A percentile compares a stretch with the other conserved stretches of the same genome.
Conservation (phyloP, 495 filamentous ascomycete genomes). For the Lepidopterella palustris region DNA sequence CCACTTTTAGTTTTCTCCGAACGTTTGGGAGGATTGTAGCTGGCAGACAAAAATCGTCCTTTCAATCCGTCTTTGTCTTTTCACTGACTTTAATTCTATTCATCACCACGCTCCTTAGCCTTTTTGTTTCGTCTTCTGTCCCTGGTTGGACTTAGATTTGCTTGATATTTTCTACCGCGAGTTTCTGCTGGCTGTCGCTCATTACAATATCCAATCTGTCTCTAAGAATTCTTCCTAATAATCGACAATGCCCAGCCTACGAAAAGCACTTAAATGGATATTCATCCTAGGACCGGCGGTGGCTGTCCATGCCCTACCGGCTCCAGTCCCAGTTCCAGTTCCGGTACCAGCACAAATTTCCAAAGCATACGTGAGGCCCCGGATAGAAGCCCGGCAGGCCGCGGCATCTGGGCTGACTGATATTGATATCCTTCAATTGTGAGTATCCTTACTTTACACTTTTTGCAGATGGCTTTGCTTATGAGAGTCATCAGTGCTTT, state of each 20-base stretch:
- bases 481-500: constrained; percentile 44
- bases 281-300: constrained; percentile 19
- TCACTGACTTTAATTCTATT: constrained; percentile 16
- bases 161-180: constrained; percentile 17
- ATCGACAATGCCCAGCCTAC: constrained; percentile 30
- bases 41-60: constrained; percentile 19
- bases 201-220: background rate
- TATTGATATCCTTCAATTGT: constrained; percentile 68
- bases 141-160: constrained; percentile 31
- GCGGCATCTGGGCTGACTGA: constrained; percentile 50
- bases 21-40: constrained; percentile 25
- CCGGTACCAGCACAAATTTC: background rate
- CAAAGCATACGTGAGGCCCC: background rate
- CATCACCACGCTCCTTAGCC: constrained; percentile 20
- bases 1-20: constrained; percentile 19
- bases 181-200: constrained; percentile 17
- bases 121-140: constrained; percentile 17
- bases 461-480: constrained; percentile 10
- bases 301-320: constrained; percentile 9
- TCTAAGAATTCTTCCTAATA: constrained; percentile 12
- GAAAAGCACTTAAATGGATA: constrained; percentile 17
- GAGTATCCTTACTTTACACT: constrained; percentile 28
- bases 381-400: constrained; percentile 11
- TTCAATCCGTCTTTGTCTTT: constrained; percentile 14
- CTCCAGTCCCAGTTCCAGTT: background rate